Base-by-base conservation (phyloP, 495 filamentous ascomycete genomes). In the Hapsidospora chrysogenum region DNA sequence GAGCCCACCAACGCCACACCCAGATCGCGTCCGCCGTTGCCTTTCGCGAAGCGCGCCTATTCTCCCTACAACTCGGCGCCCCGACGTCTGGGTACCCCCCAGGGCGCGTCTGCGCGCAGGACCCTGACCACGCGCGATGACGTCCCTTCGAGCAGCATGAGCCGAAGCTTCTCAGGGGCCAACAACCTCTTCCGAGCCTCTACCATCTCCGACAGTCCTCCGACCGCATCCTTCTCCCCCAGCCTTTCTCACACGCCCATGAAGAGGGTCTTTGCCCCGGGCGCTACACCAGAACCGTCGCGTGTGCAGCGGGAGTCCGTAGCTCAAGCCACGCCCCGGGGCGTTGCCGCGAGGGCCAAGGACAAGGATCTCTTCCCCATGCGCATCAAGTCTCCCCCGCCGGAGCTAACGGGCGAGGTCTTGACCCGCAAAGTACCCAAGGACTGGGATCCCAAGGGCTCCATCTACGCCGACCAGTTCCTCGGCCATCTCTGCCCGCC, bases 391-490 rank as follows among this genome's bases (percentile, higher is more conserved):
- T 54, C 52, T 11, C 63, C 63, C 0, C 58, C 59, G 18, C 51
- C 53, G 22, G 51, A 60, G 30, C 43, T 67, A 20, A 62, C 57
- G 2, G 63, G 63, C 35, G 60, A 64, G 47, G 55, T 47, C 32
- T 17, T 67, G 33, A 47, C 56, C 10, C 63, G 54, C 36, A 48
- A 61, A 42, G 49, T 67, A 5, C 58, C 60, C 13, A 47, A 60
- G n/a, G 55, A 57, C 42, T 45, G 51, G 13, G 50, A 40, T 28
- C 46, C 57, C 13, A 37, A 44, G 9, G 56, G 58, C 5, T 62
- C 63, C 16, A 47, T 67, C 20, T 67, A 67, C 34, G 61, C 63
- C 6, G 61, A 65, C 40, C 54, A 67, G 44, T 67, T 57, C 37
- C 46, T 67, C 9, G 54, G 56, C 2, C 54, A 62, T 31, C 59